Conservation (phyloP, 176 grass and related monocot genomes). For the Carex pumila region DNA sequence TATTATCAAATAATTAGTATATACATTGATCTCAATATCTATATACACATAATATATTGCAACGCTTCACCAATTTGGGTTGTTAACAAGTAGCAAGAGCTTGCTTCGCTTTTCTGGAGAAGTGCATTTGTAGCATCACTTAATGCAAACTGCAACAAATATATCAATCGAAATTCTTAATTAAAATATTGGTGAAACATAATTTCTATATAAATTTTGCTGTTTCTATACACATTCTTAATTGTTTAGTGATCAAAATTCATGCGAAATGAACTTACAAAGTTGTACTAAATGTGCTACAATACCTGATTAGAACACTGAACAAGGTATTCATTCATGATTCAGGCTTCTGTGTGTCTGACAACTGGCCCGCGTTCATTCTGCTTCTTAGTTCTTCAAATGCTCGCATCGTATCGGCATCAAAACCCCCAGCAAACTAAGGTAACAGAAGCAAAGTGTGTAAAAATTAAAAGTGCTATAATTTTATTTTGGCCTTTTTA, state of each 20-base stretch:
- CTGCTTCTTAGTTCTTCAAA: constrained; percentile 83
- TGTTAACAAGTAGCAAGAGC: background rate
- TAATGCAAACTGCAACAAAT: background rate
- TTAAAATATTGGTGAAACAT: background rate
- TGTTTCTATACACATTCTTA: background rate
- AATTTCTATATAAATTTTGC: background rate
- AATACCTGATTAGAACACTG: background rate
- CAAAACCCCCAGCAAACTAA: constrained; percentile 90
- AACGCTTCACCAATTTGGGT: background rate
- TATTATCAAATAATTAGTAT: background rate
- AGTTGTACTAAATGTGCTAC: background rate
- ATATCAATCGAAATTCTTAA: background rate
- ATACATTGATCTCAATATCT: background rate
- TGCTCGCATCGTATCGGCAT: constrained; percentile 75
- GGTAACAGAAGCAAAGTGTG: background rate
- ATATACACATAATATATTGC: background rate
- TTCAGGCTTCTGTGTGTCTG: constrained; percentile 22
- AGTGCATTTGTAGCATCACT: background rate
- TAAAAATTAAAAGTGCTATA: background rate
- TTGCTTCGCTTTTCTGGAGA: background rate
- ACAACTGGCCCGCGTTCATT: constrained; percentile 19
- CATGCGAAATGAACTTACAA: background rate
- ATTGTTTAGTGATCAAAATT: background rate
- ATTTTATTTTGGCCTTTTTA: background rate
- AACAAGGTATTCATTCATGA: background rate